phyloP scores from a whole-genome alignment of 331 rosid species.

The Quercus phellos region DNA sequence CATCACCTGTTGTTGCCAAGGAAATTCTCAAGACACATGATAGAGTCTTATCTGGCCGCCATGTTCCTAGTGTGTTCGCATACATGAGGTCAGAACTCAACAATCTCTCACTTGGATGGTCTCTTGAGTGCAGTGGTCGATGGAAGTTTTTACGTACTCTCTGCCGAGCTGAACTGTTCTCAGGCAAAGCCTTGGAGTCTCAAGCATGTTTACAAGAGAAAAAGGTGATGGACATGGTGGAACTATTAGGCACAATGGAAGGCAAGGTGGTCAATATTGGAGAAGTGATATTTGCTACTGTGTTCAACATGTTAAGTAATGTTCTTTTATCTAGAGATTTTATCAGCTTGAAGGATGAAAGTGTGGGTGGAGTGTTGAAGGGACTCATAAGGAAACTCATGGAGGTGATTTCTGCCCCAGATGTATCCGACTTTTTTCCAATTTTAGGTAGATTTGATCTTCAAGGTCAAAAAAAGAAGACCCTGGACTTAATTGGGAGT shows the following conservation, averaged over 20 bases:
- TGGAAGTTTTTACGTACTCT: conserved; percentile 15
- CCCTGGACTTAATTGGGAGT: not conserved
- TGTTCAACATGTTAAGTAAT: conserved; percentile 5
- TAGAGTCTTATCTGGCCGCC: conserved; percentile 2
- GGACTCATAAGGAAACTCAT: not conserved
- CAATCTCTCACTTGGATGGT: not conserved
- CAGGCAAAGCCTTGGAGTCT: not conserved
- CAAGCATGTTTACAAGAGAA: not conserved
- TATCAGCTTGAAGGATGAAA: not conserved
- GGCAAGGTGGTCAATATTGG: conserved; percentile 11
- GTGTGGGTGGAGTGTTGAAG: not conserved
- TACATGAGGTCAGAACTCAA: not conserved
- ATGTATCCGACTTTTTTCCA: not conserved
- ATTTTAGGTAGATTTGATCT: not conserved
- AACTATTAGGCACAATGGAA: not conserved
- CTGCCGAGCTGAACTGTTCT: conserved; percentile 7
- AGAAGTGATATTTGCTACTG: not conserved
- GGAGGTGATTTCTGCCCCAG: not conserved
- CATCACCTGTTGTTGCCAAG: conserved; percentile 14
- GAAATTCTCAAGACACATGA: conserved; percentile 27
- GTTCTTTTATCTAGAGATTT: conserved; percentile 15
- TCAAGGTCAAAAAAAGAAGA: not conserved
- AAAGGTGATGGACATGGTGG: conserved; percentile 16
- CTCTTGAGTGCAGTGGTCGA: not conserved
- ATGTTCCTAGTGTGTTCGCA: not conserved